phyloP scores from a whole-genome alignment of 306 rosid species.

The Vachellia collinsii region DNA sequence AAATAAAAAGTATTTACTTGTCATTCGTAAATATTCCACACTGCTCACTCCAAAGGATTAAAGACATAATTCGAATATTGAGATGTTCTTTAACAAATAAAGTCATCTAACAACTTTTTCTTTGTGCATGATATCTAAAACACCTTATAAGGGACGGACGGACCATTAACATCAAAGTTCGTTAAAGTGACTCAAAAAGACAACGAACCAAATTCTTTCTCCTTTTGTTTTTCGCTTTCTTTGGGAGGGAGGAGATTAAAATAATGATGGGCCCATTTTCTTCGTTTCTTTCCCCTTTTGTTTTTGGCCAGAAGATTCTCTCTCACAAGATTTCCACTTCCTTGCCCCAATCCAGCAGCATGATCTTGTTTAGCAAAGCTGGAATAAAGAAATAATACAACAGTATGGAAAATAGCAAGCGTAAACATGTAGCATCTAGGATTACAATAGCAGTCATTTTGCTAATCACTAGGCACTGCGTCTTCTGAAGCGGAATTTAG shows the following conservation, averaged over 20 bases:
- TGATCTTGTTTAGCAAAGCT: slow-evolving; percentile 24
- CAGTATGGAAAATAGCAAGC: slow-evolving; percentile 13
- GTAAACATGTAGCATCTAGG: slow-evolving; percentile 25
- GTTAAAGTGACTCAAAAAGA: background rate
- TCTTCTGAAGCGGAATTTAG: slow-evolving; percentile 64
- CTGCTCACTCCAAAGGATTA: background rate
- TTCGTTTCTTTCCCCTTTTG: background rate
- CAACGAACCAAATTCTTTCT: background rate
- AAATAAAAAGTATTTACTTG: background rate
- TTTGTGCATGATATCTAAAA: background rate
- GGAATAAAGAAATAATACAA: slow-evolving; percentile 18
- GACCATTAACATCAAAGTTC: background rate
- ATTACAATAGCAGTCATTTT: slow-evolving; percentile 33
- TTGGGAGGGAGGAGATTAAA: background rate
- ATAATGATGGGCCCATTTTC: background rate
- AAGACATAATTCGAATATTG: background rate
- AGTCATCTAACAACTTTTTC: no score
- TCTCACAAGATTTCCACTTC: slow-evolving; percentile 10
- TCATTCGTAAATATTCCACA: background rate
- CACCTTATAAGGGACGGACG: background rate
- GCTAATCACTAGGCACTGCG: slow-evolving; percentile 31
- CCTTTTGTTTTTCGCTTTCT: background rate
- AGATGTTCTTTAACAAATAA: background rate
- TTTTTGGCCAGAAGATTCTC: background rate
- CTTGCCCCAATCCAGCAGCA: slow-evolving; percentile 31